Evolutionary conservation across 805 yeast genomes (phyloP), one percentile per base, ranked within the genome.

Genomic region (Barnettozyma vustinii): DNA sequence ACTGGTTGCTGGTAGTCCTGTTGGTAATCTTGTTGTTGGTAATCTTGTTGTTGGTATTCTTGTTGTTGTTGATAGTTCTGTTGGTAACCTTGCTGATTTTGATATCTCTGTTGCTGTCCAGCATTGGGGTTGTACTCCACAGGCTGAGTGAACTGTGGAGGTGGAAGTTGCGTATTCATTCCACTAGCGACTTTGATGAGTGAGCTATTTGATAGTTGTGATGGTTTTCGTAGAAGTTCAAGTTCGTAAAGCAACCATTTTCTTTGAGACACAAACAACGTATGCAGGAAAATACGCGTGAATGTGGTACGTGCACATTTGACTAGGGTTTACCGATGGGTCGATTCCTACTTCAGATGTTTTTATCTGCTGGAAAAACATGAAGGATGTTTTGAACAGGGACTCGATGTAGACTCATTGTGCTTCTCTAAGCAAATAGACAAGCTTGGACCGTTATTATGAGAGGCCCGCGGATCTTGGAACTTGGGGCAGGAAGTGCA

Each of bases 131-230:
- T 55, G 36, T 47, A 57, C 42, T 56, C 54, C 20, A 50, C 50
- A 3, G 53, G 55, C 48, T 59, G 60, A n/a, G 59, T 57, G 47
- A 57, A 56, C 27, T 53, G 57, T 25, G 48, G 48, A 5, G 41
- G 42, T 5, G 46, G 21, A 20, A 35, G 8, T 13, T 47, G 43
- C 10, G 41, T 44, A 30, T 44, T 47, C 49, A 45, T 45, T 2
- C 5, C 13, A 15, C 23, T 18, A 36, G 23, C 39, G 13, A 36
- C 13, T 36, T 36, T 18, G 15, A 15, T 36, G 39, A 15, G 16
- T 5, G 15, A 36, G 20, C 37, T 18, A 26, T 26, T 26, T 26
- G 30, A 26, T 26, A 26, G 13, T 26, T 26, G 4, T 7, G 13
- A 10, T 26, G 10, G 13, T 26, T 26, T 26, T 26, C 7, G 10